phyloP scores from a whole-genome alignment of 345 rosid genomes.

The Lepidium aucheri region DNA sequence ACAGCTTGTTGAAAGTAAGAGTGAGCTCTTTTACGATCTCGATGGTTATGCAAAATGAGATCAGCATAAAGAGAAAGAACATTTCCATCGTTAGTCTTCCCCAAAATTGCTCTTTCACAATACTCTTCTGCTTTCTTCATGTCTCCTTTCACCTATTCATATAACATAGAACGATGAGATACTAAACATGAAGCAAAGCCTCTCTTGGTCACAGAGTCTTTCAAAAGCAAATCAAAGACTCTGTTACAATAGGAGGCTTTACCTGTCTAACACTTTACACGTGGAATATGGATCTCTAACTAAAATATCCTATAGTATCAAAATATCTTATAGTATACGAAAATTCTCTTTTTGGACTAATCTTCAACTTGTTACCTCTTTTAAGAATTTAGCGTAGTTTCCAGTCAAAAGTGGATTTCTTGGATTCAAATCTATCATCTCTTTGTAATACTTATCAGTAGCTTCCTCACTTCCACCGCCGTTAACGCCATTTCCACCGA shows the following conservation, averaged over 20 bases:
- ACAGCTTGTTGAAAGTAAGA: conserved; percentile 52
- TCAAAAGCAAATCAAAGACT: too few species aligned
- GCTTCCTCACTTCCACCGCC: conserved; percentile 34
- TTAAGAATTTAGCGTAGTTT: conserved; percentile 63
- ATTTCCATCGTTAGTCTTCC: conserved; percentile 51
- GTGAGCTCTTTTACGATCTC: conserved; percentile 48
- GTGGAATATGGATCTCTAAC: not conserved
- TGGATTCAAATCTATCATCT: conserved; percentile 49
- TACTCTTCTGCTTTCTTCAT: conserved; percentile 53
- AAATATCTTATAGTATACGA: not conserved
- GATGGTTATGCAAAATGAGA: conserved; percentile 45
- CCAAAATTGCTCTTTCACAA: conserved; percentile 58
- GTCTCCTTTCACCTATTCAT: conserved; percentile 47
- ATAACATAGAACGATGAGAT: not conserved
- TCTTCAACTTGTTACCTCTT: conserved; percentile 38
- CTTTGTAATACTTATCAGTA: conserved; percentile 49
- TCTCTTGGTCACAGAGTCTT: too few species aligned
- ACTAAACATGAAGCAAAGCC: too few species aligned
- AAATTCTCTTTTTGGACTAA: too few species aligned
- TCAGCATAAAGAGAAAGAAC: conserved; percentile 51
- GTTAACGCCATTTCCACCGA: conserved; percentile 17
- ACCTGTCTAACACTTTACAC: not conserved
- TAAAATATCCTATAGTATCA: not conserved
- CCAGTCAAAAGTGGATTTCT: conserved; percentile 49
- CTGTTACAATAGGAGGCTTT: too few species aligned